phyloP scores from a whole-genome alignment of 2,329 filamentous ascomycete genomes.

The Phoma sp. region DNA sequence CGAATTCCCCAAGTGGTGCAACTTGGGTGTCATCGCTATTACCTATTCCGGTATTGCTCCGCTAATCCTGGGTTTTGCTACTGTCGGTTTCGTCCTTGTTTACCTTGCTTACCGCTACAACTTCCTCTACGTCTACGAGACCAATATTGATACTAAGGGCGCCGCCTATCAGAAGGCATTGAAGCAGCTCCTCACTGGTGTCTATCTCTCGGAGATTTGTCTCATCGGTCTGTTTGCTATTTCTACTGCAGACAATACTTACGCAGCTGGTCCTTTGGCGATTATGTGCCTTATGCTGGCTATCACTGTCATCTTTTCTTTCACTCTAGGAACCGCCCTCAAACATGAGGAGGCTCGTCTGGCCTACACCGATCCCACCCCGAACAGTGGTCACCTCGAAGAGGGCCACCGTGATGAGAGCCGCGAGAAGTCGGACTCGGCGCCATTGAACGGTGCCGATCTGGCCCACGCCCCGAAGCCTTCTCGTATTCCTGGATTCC shows the following conservation, averaged over 20 bases:
- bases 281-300: conserved; percentile 53
- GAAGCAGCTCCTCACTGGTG: conserved; percentile 56
- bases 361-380: conserved; percentile 36
- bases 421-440: conserved; percentile 23
- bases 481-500: conserved; percentile 42
- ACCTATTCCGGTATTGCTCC: conserved; percentile 59
- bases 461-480: conserved; percentile 25
- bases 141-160: conserved; percentile 57
- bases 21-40: conserved; percentile 54
- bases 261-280: conserved; percentile 51
- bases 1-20: conserved; percentile 57
- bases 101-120: conserved; percentile 60
- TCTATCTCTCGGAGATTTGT: conserved; percentile 58
- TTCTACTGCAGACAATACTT: conserved; percentile 42
- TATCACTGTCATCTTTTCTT: conserved; percentile 52
- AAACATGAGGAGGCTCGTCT: conserved; percentile 40
- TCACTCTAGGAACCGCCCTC: conserved; percentile 45
- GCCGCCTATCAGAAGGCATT: conserved; percentile 56
- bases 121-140: conserved; percentile 58
- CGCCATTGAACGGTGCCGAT: conserved; percentile 12
- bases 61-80: conserved; percentile 56
- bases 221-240: conserved; percentile 58
- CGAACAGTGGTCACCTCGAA: conserved; percentile 31
- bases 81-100: conserved; percentile 53
- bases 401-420: conserved; percentile 29